Conservation (phyloP, 1,139 yeast genomes). For the Kurtzmaniella natalensis region DNA sequence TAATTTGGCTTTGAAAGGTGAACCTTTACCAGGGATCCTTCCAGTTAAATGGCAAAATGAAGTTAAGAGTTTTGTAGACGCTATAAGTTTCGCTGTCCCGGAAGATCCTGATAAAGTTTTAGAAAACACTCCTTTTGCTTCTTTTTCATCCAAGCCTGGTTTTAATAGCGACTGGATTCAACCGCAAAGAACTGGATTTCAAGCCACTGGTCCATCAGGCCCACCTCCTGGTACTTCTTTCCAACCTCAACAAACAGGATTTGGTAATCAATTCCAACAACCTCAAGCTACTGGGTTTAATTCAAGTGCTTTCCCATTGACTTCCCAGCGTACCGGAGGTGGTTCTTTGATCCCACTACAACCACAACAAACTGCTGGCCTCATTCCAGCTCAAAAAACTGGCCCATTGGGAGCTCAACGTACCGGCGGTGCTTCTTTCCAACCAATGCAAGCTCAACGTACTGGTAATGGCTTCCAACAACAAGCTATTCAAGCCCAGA, state of each 20-base stretch:
- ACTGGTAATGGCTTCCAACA: slow-evolving; percentile 21
- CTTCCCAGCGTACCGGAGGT: slow-evolving; percentile 41
- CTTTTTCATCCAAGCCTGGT: slow-evolving; percentile 15
- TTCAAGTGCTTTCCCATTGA: slow-evolving; percentile 12
- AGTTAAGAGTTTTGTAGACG: slow-evolving; percentile 82
- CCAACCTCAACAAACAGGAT: slow-evolving; percentile 37
- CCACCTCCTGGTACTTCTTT: slow-evolving; percentile 29
- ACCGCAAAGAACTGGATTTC: slow-evolving; percentile 24
- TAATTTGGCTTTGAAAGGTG: slow-evolving; percentile 72
- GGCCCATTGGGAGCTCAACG: slow-evolving; percentile 20
- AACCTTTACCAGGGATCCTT: slow-evolving; percentile 64
- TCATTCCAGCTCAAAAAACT: slow-evolving; percentile 42
- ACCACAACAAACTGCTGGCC: slow-evolving; percentile 46
- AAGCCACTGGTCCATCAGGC: slow-evolving; percentile 14
- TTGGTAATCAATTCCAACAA: slow-evolving; percentile 15
- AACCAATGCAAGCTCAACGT: slow-evolving; percentile 16
- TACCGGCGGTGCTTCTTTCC: slow-evolving; percentile 12
- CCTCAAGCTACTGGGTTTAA: slow-evolving; percentile 8
- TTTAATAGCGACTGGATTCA: slow-evolving; percentile 26
- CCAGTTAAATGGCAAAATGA: slow-evolving; percentile 77
- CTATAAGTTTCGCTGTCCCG: slow-evolving; percentile 76
- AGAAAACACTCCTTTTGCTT: slow-evolving; percentile 47
- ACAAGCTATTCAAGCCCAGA: slow-evolving; percentile 21
- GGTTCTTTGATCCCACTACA: slow-evolving; percentile 42
- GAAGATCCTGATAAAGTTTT: slow-evolving; percentile 45